These are phyloP conservation scores for Fistulinella prunicolor DNA, from an alignment of 768 basidiomycete species.

Conservation along the genomic window DNA sequence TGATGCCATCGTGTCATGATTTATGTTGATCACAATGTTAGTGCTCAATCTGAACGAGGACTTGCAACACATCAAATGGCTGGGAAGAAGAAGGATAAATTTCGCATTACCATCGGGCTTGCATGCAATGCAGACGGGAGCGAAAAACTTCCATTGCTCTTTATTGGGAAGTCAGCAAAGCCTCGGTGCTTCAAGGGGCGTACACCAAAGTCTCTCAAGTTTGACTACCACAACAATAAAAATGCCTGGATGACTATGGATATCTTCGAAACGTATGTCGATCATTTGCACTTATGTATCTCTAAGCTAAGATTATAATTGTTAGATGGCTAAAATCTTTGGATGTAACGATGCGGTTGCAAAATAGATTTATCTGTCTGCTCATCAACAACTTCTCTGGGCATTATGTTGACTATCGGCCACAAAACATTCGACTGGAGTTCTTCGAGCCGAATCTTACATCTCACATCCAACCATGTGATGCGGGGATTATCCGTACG, in stretches of 20 bases:
- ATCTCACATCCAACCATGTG: not conserved
- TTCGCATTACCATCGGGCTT: slow-evolving; percentile 11
- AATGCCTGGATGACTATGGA: not conserved
- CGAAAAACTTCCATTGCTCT: slow-evolving; percentile 31
- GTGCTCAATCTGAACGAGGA: slow-evolving; percentile 14
- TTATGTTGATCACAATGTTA: too few species aligned
- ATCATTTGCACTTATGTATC: too few species aligned
- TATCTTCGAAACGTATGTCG: not conserved
- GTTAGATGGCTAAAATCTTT: not conserved
- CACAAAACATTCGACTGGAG: not conserved
- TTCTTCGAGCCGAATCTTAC: not conserved
- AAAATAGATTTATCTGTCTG: not conserved
- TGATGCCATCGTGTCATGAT: too few species aligned
- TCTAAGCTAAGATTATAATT: not conserved
- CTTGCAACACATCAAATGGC: slow-evolving; percentile 19
- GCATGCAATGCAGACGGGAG: slow-evolving; percentile 17
- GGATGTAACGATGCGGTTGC: not conserved
- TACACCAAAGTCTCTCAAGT: not conserved
- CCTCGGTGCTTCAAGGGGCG: slow-evolving; percentile 30
- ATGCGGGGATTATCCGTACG: slow-evolving; percentile 24
- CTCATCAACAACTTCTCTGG: slow-evolving; percentile 3
- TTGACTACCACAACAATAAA: not conserved
- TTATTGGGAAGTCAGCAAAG: slow-evolving; percentile 34
- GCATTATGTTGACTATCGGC: not conserved
- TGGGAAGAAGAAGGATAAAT: slow-evolving; percentile 18